Evolutionary conservation across 805 yeast genomes (phyloP), one percentile per base, ranked within the genome.

Genomic region (Yamadazyma phyllophila): DNA sequence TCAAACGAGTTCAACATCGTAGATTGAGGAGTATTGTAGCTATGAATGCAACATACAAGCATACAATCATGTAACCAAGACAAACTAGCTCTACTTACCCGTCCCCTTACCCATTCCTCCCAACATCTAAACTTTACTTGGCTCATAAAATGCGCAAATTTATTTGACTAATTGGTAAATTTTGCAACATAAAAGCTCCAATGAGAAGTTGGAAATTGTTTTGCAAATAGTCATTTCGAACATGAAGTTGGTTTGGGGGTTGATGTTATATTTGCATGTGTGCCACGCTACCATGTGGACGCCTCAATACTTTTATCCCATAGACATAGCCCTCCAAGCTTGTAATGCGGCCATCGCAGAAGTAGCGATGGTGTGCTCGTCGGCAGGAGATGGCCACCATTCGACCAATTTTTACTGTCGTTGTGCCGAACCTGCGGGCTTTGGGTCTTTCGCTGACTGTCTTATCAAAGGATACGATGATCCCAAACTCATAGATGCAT

Each of bases 391-490:
- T 29, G 31, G 32, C n/a, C 41, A 37, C 14, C 30, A 26, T n/a
- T 24, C 41, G 13, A 17, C 26, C 32, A 17, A 37, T 26, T 37
- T 26, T 27, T 11, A 37, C 32, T 37, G 41, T 26, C 20, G 31
- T 4, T 37, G 41, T 26, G 13, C 15, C 20, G 32, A 37, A 12
- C 20, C 20, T 3, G 20, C 41, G 5, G 41, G 41, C 10, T 37
- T 37, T 37, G 41, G 41, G n/a, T 37, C 41, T 10, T 37, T 37
- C 24, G 32, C 32, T 12, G 41, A 37, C 20, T 37, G 41, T 26
- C 26, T 37, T n/a, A 26, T 37, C n/a, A 37, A 37, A 26, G 41
- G 41, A 7, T 37, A 37, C 32, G 24, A 37, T 15, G 12, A 15
- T 12, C 13, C 41, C 16, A 13, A 26, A 13, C 12, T 37, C 30